Conservation (phyloP, 2,329 filamentous ascomycete genomes). For the Fusarium torulosum region DNA sequence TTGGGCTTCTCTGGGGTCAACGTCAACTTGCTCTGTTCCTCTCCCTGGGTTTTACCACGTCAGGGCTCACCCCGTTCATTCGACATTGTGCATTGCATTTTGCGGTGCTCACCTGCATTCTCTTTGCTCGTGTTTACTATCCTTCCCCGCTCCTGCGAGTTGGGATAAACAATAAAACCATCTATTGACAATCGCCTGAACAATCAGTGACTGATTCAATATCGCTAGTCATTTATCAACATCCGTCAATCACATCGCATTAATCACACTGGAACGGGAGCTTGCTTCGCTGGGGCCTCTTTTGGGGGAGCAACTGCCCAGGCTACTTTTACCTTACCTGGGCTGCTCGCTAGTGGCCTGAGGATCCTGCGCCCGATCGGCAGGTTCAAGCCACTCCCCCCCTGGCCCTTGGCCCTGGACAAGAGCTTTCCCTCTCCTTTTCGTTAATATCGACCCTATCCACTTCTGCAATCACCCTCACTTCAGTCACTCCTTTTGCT, state of each 20-base stretch:
- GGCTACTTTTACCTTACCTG: slow-evolving; percentile 8
- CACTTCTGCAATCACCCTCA: slow-evolving; percentile 55
- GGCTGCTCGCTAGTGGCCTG: slow-evolving; percentile 48
- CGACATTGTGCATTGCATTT: slow-evolving; percentile 15
- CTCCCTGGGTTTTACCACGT: slow-evolving; percentile 35
- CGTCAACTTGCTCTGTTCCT: slow-evolving; percentile 20
- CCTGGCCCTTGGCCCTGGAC: slow-evolving; percentile 46
- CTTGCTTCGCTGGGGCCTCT: slow-evolving; percentile 43
- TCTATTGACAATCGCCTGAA: slow-evolving; percentile 4
- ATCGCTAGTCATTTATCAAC: slow-evolving; percentile 1
- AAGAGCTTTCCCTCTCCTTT: slow-evolving; percentile 54
- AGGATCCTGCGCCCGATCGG: slow-evolving; percentile 53
- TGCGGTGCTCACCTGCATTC: slow-evolving; percentile 39
- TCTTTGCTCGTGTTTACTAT: slow-evolving; percentile 25
- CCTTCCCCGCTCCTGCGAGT: slow-evolving; percentile 17
- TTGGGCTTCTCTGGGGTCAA: slow-evolving; percentile 33
- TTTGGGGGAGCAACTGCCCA: slow-evolving; percentile 16
- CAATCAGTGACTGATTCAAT: slow-evolving; percentile 18
- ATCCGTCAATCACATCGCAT: slow-evolving; percentile 24
- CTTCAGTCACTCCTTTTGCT: slow-evolving; percentile 57
- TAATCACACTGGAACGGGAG: slow-evolving; percentile 39
- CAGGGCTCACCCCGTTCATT: slow-evolving; percentile 40
- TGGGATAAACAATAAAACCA: slow-evolving; percentile 6
- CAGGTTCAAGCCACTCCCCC: slow-evolving; percentile 52
- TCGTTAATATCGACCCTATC: slow-evolving; percentile 55